Evolutionary conservation across 805 yeast genomes (phyloP).

Genomic region (Metschnikowia reukaufii): DNA sequence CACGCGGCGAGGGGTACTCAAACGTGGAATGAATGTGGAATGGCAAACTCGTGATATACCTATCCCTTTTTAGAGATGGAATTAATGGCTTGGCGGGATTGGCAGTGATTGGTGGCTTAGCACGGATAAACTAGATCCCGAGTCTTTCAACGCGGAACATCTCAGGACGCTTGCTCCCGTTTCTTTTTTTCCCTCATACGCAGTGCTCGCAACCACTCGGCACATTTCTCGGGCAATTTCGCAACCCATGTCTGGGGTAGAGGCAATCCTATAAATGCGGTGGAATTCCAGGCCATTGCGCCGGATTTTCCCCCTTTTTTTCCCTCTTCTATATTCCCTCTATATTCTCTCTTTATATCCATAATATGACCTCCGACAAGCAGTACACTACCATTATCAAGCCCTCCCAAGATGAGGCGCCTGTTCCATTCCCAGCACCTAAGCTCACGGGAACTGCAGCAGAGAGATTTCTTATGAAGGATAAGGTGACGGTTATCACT

Average conservation of each 20-base stretch:
- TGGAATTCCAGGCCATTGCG: too few species aligned
- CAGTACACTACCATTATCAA: conserved; percentile 20
- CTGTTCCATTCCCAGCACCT: conserved; percentile 20
- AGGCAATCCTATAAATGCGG: too few species aligned
- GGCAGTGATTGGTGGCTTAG: too few species aligned
- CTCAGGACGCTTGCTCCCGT: neutral
- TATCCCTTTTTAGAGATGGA: too few species aligned
- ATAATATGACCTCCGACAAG: conserved; percentile 2
- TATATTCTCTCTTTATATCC: neutral
- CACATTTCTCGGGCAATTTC: neutral
- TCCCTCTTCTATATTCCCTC: too few species aligned
- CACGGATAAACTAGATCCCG: too few species aligned
- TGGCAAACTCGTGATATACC: too few species aligned
- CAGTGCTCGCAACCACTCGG: conserved; percentile 3
- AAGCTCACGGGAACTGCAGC: conserved; percentile 16
- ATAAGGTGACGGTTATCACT: conserved; percentile 30
- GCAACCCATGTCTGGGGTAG: conserved; percentile 5
- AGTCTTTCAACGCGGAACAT: neutral
- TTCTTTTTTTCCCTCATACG: neutral
- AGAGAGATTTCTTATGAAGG: conserved; percentile 21
- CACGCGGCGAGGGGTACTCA: too few species aligned
- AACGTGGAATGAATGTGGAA: too few species aligned
- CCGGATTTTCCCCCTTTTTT: too few species aligned
- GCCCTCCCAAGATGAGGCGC: conserved; percentile 18
- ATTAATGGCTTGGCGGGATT: too few species aligned